Conservation (phyloP, 257 asterid genomes). For the Lycium ferocissimum region DNA sequence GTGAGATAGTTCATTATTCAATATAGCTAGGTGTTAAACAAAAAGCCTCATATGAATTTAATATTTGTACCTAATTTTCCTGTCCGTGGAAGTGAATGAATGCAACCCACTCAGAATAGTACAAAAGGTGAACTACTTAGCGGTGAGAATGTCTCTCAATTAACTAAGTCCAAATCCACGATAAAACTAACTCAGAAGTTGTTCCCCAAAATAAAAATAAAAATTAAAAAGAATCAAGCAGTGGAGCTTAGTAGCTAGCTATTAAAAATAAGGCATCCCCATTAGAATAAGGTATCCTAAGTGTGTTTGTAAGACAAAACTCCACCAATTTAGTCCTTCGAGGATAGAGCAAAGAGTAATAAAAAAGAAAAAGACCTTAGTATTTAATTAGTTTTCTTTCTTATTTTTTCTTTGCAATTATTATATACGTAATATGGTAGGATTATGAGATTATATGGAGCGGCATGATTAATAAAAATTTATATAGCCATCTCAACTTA, state of each 20-base stretch:
- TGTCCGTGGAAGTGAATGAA: background rate
- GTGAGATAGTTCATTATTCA: background rate
- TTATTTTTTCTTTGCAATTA: background rate
- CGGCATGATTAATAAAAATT: background rate
- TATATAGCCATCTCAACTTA: background rate
- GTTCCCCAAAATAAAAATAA: background rate
- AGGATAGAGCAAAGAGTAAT: background rate
- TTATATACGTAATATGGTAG: background rate
- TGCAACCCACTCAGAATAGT: background rate
- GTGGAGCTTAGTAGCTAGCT: background rate
- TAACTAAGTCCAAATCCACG: background rate
- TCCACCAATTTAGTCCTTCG: too few relatives aligned
- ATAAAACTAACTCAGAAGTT: background rate
- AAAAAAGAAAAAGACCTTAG: background rate
- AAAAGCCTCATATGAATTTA: background rate
- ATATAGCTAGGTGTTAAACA: background rate
- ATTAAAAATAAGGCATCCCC: background rate
- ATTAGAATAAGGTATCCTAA: background rate
- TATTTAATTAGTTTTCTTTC: background rate
- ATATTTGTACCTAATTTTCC: background rate
- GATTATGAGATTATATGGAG: background rate
- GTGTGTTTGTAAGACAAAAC: too few relatives aligned
- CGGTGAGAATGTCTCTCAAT: background rate
- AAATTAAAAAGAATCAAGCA: background rate
- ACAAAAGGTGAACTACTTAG: background rate